Evolutionary conservation across 768 basidiomycete genomes (phyloP), one percentile per base, ranked within the genome.

Genomic region (Neoboletus brunneissimus): DNA sequence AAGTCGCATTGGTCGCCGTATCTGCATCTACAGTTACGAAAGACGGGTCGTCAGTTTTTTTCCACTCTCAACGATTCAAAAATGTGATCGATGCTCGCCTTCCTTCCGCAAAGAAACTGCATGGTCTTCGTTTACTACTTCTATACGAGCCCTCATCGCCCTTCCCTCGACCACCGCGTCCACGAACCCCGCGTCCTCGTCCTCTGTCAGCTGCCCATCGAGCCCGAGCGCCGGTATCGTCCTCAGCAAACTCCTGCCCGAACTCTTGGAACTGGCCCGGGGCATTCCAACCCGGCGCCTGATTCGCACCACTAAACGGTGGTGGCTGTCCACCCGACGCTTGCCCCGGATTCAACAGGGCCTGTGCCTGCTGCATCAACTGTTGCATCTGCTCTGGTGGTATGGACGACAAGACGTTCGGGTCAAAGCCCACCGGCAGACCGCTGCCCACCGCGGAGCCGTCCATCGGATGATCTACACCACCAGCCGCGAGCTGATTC

Each of bases 31-130:
- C 79, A 75, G 27, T 77, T 72, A 75, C 75, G 73, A 75, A 78
- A 59, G 56, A 57, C 52, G 45, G 69, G 32, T 46, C 51, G 74
- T 81, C 67, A 80, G 78, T 60, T 69, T 68, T 61, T 55, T 63
- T 27, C 47, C 41, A 42, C 54, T 57, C 60, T 60, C 67, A 58
- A 59, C 67, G 9, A 60, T 67, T 53, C 48, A 55, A 34, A 27
- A 52, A 56, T 59, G 71, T 72, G 73, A 79, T 78, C 69, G 72
- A 80, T 83, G 87, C 90, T 91, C 85, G 88, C 90, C 89, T 91
- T 89, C 89, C 90, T 83, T 85, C 81, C 77, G 83, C 83, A 83
- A 85, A 91, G 80, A 91, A 92, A 81, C 80, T 87, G 88, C 90
- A 92, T 76, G 87, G 86, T 85, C 83, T 85, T 85, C 86, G 84